A percentile compares a stretch with the other conserved stretches of the same genome.
phyloP scores from a whole-genome alignment of 2,329 filamentous ascomycete species.

The Teratosphaeria viscida region DNA sequence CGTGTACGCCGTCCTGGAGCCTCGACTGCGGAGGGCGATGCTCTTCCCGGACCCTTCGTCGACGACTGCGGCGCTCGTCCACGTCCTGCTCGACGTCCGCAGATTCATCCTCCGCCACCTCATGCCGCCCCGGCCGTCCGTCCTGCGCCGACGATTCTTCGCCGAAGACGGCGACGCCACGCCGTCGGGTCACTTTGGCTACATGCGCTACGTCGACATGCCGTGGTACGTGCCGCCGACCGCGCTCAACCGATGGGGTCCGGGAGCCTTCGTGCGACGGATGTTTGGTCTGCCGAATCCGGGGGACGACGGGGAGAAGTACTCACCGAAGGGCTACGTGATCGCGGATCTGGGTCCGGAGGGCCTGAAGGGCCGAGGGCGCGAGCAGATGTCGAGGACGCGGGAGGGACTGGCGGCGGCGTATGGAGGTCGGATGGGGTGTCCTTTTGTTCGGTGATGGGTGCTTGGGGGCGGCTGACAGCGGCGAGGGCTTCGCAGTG shows the following conservation, averaged over 20 bases:
- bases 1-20: not conserved
- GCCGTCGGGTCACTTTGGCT: constrained; percentile 28
- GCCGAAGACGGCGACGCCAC: constrained; percentile 13
- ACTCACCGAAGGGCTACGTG: constrained; percentile 41
- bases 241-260: constrained; percentile 47
- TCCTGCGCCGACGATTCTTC: constrained; percentile 16
- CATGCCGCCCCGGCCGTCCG: constrained; percentile 45
- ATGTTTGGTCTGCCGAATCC: constrained; percentile 37
- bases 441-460: not conserved
- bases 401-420: not conserved
- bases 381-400: constrained; percentile 14
- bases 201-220: not conserved
- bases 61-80: constrained; percentile 30
- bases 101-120: constrained; percentile 49
- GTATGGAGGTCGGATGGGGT: not conserved
- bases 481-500: too few relatives aligned
- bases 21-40: constrained; percentile 52
- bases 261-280: constrained; percentile 41
- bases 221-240: constrained; percentile 47
- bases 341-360: constrained; percentile 54
- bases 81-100: constrained; percentile 41
- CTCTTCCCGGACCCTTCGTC: constrained; percentile 33
- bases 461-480: too few relatives aligned
- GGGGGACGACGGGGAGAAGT: constrained; percentile 37
- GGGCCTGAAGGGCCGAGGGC: constrained; percentile 40